Evolutionary conservation across 2,329 filamentous ascomycete genomes (phyloP).

Genomic region (Coleophoma eucalyptorum): DNA sequence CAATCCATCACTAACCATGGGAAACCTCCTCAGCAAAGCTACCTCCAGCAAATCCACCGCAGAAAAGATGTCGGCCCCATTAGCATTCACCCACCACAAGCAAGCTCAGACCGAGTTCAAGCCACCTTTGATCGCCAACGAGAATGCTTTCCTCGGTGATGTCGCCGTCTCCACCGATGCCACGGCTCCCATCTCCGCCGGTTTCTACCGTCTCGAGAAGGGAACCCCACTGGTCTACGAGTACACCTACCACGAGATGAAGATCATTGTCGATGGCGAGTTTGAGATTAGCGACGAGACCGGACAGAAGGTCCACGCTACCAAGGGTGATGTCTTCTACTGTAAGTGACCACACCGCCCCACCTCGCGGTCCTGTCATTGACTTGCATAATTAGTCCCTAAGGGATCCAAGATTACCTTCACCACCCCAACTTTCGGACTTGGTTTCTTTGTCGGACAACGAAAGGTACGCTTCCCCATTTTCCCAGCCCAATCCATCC

Average conservation of each 20-base stretch:
- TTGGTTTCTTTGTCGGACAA: constrained; percentile 30
- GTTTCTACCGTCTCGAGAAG: constrained; percentile 60
- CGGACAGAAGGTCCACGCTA: constrained; percentile 51
- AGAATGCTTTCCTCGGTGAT: constrained; percentile 60
- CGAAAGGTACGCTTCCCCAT: constrained; percentile 20
- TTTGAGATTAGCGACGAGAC: constrained; percentile 59
- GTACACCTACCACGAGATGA: constrained; percentile 65
- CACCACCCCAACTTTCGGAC: constrained; percentile 26
- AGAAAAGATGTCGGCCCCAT: constrained; percentile 14
- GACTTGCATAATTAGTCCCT: constrained; percentile 16
- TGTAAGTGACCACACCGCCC: constrained; percentile 27
- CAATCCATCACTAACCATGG: constrained; percentile 21
- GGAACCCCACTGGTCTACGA: constrained; percentile 59
- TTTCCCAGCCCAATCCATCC: neutral
- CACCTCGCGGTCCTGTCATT: no score
- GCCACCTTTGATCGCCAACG: constrained; percentile 58
- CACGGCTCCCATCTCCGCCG: constrained; percentile 50
- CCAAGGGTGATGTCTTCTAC: constrained; percentile 59
- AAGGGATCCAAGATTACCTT: constrained; percentile 30
- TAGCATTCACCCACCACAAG: constrained; percentile 37
- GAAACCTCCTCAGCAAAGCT: constrained; percentile 26
- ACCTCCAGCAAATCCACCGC: constrained; percentile 4
- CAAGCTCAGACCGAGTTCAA: constrained; percentile 53
- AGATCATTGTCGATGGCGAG: constrained; percentile 60
- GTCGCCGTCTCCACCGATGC: constrained; percentile 41